Base-by-base conservation (phyloP, 306 rosid genomes). In the Gillenia trifoliata region DNA sequence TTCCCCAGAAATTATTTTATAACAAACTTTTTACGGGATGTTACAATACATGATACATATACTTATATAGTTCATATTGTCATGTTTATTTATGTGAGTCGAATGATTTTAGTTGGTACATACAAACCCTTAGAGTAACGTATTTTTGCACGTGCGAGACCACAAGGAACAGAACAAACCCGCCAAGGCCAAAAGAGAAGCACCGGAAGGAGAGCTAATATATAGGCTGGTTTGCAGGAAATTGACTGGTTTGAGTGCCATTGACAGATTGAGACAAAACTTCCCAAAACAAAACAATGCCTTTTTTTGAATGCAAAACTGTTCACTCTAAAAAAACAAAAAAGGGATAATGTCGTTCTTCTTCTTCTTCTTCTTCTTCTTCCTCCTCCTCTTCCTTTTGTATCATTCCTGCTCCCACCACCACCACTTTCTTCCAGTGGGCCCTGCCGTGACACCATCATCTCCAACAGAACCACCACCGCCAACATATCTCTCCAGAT, bases 221-320 rank as follows among this genome's bases (percentile, higher is more conserved):
- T 71, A 19, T 78, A 84, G 90, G 86, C 97, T 56, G 45, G 66
- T 83, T 67, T 20, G 68, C 66, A 79, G 96, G 92, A 55, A 68
- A 77, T 74, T 80, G 88, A 66, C 77, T 73, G 97, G 90, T 73
- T 81, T 79, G 77, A 60, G 73, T 68, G 79, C 68, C 79, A 72
- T 71, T 66, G 77, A 75, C 50, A 70, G 80, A 72, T 26, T 76
- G 79, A 71, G 72, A 69, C 64, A 33, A 66, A 72, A 85, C 31
- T 15, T 45, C 20, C 52, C 81, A 84, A 78, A 75, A 83, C 75
- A 81, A 3, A 78, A n/a, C 41, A 50, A 75, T 77, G 72, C 75
- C 66, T 40, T 45, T 31, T 36, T 68, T 26, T 64, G 59, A 30
- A 49, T 82, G 79, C 88, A 83, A 81, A 82, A 63, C 64, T 75